Base-by-base conservation (phyloP, 371 early-diverging fungal genomes). In the Zancudomyces culisetae region DNA sequence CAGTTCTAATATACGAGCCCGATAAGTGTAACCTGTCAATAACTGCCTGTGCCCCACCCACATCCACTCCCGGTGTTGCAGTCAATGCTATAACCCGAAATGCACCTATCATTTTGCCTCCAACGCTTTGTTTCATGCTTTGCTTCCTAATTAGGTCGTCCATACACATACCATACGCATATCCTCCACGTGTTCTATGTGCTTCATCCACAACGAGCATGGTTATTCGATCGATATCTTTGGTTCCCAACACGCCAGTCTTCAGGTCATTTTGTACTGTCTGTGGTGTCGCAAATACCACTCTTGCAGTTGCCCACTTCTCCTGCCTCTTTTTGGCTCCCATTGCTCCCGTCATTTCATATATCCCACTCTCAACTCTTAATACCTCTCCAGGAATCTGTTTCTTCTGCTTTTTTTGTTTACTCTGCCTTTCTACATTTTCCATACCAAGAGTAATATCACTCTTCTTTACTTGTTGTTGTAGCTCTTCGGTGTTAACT, bases 191-290 rank as follows among this genome's bases (percentile, higher is more conserved):
- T 1, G 93, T 90, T 1, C 83, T 69, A 58, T 95, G 96, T 0
- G 96, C 96, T 59, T 95, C 96, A 54, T 95, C 96, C 0, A 93
- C 66, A 1, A 95, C 90, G 22, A 93, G 49, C 45, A 86, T 74
- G 0, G 73, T 74, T 3, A 90, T 56, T 2, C 67, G 51, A 21
- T 52, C 42, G 1, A 62, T 58, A 15, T 70, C 56, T 4, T 72
- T 69, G 0, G 63, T 66, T 6, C 76, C 74, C 42, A 79, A 82
- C 3, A 66, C 63, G 0, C 70, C 66, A 0, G 68, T 56, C 15
- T 66, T 60, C 23, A 95, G 53, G 56, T 95, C 96, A 53, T 93
- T 92, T 35, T 87, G 77, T 20, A 92, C 56, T 1, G 81, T 75
- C 56, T 95, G 92, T 0, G 96, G 94, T 10, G 96, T 95, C 3